phyloP scores from a whole-genome alignment of 352 stramenopile species.

The Globisporangium lucens region DNA sequence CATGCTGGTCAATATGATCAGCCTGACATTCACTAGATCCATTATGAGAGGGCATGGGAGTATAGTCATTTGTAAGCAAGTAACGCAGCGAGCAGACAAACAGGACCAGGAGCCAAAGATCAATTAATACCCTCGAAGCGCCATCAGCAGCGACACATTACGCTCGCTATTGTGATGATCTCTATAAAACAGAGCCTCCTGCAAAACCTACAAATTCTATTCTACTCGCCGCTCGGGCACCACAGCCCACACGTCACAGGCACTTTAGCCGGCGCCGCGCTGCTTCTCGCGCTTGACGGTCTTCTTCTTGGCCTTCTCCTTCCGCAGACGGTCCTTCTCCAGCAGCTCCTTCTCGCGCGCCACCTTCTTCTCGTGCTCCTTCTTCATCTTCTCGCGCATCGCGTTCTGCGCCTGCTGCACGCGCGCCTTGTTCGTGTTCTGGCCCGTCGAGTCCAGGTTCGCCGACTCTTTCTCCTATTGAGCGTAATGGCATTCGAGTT shows the following conservation, averaged over 20 bases:
- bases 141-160: background rate
- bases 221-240: background rate
- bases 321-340: slow-evolving; percentile 41
- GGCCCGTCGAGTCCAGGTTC: slow-evolving; percentile 20
- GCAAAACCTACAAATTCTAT: background rate
- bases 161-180: background rate
- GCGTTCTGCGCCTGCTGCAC: slow-evolving; percentile 35
- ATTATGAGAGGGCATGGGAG: no score
- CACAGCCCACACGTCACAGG: background rate
- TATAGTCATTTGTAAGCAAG: background rate
- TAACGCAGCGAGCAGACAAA: background rate
- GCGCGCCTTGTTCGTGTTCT: slow-evolving; percentile 46
- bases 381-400: slow-evolving; percentile 55
- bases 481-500: background rate
- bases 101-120: background rate
- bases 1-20: no score
- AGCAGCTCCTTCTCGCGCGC: slow-evolving; percentile 52
- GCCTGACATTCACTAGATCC: no score
- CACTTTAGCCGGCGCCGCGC: slow-evolving; percentile 35
- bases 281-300: slow-evolving; percentile 66
- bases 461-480: slow-evolving; percentile 35
- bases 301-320: slow-evolving; percentile 54
- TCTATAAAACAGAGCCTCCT: background rate
- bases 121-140: background rate
- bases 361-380: slow-evolving; percentile 55